Percentiles rank a stretch among this genome's conserved stretches.
These are phyloP conservation scores for Candida insectorum DNA, from an alignment of 805 yeast species.

Conservation along the genomic window DNA sequence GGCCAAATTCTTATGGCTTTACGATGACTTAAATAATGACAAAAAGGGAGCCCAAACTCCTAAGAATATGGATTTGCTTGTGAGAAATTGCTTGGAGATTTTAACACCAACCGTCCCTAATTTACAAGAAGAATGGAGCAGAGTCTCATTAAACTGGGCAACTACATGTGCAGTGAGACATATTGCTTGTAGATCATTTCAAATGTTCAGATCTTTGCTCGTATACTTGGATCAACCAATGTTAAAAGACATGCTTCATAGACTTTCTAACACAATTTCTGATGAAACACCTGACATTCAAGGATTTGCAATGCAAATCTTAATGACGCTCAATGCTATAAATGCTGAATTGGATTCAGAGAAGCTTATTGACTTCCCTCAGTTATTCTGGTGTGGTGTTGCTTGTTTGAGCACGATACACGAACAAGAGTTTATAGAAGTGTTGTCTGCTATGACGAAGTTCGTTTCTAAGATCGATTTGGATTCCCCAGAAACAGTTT, in stretches of 20 bases:
- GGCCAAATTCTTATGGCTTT: constrained; percentile 61
- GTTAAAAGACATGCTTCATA: constrained; percentile 90
- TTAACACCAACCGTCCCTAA: constrained; percentile 46
- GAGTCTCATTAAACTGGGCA: constrained; percentile 85
- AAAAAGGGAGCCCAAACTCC: constrained; percentile 81
- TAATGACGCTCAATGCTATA: constrained; percentile 92
- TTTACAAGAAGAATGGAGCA: constrained; percentile 81
- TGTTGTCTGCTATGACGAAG: constrained; percentile 74
- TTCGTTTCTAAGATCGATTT: constrained; percentile 84
- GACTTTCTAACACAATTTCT: constrained; percentile 88
- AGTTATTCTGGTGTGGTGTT: constrained; percentile 90
- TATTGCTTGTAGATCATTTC: constrained; percentile 94
- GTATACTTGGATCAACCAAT: constrained; percentile 78
- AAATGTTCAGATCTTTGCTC: constrained; percentile 81
- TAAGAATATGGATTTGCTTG: constrained; percentile 72
- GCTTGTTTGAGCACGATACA: constrained; percentile 88
- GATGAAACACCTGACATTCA: constrained; percentile 89
- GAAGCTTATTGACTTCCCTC: constrained; percentile 83
- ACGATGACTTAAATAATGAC: constrained; percentile 78
- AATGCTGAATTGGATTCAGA: constrained; percentile 81
- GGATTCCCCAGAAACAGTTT: constrained; percentile 80
- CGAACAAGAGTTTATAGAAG: constrained; percentile 90
- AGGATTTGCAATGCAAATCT: constrained; percentile 94
- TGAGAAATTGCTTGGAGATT: constrained; percentile 58
- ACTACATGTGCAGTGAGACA: constrained; percentile 97